phyloP scores from a whole-genome alignment of 441 rosid species.

The Populus hybrid region DNA sequence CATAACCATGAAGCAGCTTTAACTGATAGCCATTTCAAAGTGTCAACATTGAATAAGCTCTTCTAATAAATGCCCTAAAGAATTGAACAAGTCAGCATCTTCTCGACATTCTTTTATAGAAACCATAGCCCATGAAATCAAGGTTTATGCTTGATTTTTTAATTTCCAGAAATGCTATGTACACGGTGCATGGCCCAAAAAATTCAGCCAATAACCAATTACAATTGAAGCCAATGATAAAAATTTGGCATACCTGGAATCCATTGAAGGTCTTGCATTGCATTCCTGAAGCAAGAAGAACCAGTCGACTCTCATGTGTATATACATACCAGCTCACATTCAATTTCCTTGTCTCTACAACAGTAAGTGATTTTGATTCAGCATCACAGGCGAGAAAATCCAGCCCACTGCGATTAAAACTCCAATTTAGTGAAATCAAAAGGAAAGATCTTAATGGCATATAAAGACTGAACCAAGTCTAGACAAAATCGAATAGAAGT shows the following conservation, averaged over 20 bases:
- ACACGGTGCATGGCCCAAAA: neutral
- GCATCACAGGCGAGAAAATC: conserved; percentile 70
- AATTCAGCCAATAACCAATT: conserved; percentile 2
- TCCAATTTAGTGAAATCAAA: conserved; percentile 25
- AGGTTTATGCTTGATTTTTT: neutral
- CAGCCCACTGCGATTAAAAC: conserved; percentile 67
- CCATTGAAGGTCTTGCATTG: conserved; percentile 87
- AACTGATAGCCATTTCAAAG: too few species aligned
- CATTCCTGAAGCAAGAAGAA: conserved; percentile 98
- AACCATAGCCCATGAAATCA: neutral
- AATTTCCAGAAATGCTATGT: neutral
- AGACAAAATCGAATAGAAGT: neutral
- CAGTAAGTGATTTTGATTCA: conserved; percentile 52
- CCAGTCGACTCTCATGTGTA: conserved; percentile 92
- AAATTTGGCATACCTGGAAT: conserved; percentile 59
- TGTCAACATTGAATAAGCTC: neutral
- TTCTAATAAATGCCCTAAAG: neutral
- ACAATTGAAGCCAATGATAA: conserved; percentile 9
- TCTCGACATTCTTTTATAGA: neutral
- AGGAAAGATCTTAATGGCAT: conserved; percentile 7
- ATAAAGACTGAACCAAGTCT: neutral
- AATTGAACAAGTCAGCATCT: neutral
- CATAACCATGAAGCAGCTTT: conserved; percentile 2
- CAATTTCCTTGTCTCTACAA: conserved; percentile 78
- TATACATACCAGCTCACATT: conserved; percentile 80